phyloP scores from a whole-genome alignment of 108 stramenopile genomes.

The Fragilariopsis cylindrus region DNA sequence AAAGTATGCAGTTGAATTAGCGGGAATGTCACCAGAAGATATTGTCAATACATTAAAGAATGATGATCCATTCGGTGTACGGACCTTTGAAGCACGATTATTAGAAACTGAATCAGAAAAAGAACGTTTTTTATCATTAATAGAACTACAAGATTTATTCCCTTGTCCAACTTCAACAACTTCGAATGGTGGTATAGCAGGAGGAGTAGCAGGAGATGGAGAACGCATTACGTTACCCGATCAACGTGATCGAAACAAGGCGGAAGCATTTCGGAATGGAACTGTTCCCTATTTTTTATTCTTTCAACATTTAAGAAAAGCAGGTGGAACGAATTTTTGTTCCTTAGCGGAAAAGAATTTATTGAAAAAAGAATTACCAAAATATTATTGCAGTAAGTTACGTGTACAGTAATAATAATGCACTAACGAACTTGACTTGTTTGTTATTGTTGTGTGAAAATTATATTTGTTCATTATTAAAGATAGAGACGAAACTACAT shows the following conservation, averaged over 20 bases:
- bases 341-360: slow-evolving; percentile 71
- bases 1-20: slow-evolving; percentile 53
- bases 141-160: slow-evolving; percentile 60
- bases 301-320: slow-evolving; percentile 83
- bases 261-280: slow-evolving; percentile 53
- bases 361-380: slow-evolving; percentile 47
- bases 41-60: slow-evolving; percentile 42
- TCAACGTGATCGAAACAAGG: slow-evolving; percentile 53
- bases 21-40: slow-evolving; percentile 47
- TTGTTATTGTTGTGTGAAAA: not conserved
- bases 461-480: not conserved
- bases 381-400: slow-evolving; percentile 48
- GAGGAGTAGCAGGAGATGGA: not conserved
- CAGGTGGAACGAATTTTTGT: slow-evolving; percentile 84
- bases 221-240: slow-evolving; percentile 79
- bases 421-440: not conserved
- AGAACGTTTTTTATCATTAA: slow-evolving; percentile 32
- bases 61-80: slow-evolving; percentile 75
- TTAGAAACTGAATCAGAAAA: slow-evolving; percentile 54
- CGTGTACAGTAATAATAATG: not conserved
- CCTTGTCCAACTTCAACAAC: slow-evolving; percentile 52
- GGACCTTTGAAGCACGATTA: slow-evolving; percentile 54
- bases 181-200: not conserved
- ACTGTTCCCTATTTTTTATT: slow-evolving; percentile 56
- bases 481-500: too few relatives aligned